Base-by-base conservation (phyloP, 768 basidiomycete species). In the Crassisporium funariophilum region DNA sequence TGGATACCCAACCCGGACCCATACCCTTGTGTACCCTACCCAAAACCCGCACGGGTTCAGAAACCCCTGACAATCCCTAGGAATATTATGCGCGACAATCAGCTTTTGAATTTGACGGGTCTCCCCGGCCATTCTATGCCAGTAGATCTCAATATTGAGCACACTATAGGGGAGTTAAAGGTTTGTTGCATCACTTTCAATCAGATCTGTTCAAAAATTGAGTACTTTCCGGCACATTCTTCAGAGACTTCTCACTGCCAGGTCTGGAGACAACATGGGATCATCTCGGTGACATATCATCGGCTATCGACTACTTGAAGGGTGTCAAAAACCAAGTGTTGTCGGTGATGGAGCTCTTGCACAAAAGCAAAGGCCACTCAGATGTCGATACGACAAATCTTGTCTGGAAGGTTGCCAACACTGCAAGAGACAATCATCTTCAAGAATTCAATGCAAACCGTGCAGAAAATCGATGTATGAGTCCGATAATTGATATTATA, bases 101-200 rank as follows among this genome's bases (percentile, higher is more conserved):
- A 66, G 61, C 51, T 74, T 1, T 41, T 72, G 13, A 70, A 71
- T 31, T 17, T 57, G 0, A 59, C 62, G 0, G 69, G 71, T 0
- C 42, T 65, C 1, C 46, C 60, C 3, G 66, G 68, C 0, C 67
- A 71, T 41, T 57, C 47, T 2, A 73, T 72, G 68, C 52, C 49
- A 0, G 56, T 71, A 9, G 65, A 73, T 34, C 10, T 67, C 1
- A 72, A 74, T 41, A 70, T 72, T 2, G 66, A 73, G 24, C 71
- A 74, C 47, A 34, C 62, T 0, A 70, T 72, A 31, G 39, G 59
- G 0, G 58, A 66, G 44, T 29, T 70, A 0, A 72, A 70, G 65
- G 65, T 66, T n/a, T 21, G 10, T 8, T 31, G 29, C 19, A 20
- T 31, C 10, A n/a, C n/a, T n/a, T 29, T 10, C 38, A 40, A 40